Base-by-base conservation (phyloP, 164 flowering plant species). In the Aristolochia californica region DNA sequence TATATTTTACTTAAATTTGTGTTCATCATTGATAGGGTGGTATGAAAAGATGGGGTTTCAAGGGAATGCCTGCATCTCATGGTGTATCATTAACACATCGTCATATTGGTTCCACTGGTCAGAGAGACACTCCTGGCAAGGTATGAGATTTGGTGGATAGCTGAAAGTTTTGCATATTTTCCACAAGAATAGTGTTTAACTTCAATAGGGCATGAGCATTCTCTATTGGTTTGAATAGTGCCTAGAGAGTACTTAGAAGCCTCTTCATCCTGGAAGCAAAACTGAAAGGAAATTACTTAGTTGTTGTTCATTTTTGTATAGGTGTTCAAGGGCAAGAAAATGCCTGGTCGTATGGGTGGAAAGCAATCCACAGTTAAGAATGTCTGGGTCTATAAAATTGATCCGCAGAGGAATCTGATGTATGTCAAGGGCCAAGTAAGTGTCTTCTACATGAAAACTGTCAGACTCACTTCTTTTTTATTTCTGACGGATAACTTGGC, bases 261-360 rank as follows among this genome's bases (percentile, higher is more conserved):
- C 40, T 12, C 10, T 1, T 34, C 7, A 12, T 34, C n/a, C 10
- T 34, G 10, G 40, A 9, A 1, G 40, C 40, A 34, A 34, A 34
- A 5, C 10, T 9, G 40, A 34, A 34, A 34, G 7, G 10, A 34
- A 34, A 34, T 34, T 34, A 34, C 27, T 51, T 51, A 51, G 13
- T 12, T 45, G 12, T 44, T 45, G 51, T 23, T 58, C 21, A 25
- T 58, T 47, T 14, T 61, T 53, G 57, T 45, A 61, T 76, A 87
- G 97, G 95, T 88, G 7, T 84, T 91, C 57, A 87, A 87, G 75
- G 84, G 84, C 45, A 84, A 69, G 71, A 91, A 91, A 75, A 91
- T 91, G 98, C 80, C 98, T 70, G 97, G 97, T 45, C 95, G 86
- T 34, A 88, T 91, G 97, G 98, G 98, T 59, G 87, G 72, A 49